These are phyloP conservation scores for Fusarium graminum DNA, from an alignment of 2,329 filamentous ascomycete genomes.

Conservation along the genomic window DNA sequence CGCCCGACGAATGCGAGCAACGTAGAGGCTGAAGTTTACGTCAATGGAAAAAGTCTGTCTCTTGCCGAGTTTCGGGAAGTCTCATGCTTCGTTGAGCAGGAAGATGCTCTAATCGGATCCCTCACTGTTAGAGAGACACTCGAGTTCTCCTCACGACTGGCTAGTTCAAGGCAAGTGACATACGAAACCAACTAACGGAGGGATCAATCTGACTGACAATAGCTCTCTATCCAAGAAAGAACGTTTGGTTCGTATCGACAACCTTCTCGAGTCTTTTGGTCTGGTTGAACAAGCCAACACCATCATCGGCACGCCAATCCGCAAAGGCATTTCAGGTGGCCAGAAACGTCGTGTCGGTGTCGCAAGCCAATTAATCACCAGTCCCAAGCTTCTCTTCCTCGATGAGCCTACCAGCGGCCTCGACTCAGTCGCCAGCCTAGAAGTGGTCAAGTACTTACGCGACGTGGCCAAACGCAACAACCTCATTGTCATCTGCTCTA, in stretches of 20 bases:
- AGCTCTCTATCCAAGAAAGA: constrained; percentile 63
- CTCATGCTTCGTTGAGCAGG: constrained; percentile 86
- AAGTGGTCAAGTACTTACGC: constrained; percentile 81
- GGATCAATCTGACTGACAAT: not conserved
- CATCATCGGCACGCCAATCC: constrained; percentile 83
- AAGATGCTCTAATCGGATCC: constrained; percentile 85
- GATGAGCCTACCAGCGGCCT: constrained; percentile 88
- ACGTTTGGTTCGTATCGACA: constrained; percentile 72
- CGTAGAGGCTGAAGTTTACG: constrained; percentile 60
- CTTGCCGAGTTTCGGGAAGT: constrained; percentile 71
- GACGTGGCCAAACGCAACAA: constrained; percentile 75
- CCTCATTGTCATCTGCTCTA: constrained; percentile 82
- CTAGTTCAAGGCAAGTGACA: constrained; percentile 62
- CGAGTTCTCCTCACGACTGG: constrained; percentile 80
- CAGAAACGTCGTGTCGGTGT: constrained; percentile 86
- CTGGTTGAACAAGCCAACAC: constrained; percentile 76
- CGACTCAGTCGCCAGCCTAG: constrained; percentile 80
- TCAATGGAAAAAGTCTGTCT: constrained; percentile 71
- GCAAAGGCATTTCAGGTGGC: constrained; percentile 86
- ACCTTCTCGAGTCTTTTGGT: constrained; percentile 79
- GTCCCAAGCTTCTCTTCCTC: constrained; percentile 83
- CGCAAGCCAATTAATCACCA: constrained; percentile 84
- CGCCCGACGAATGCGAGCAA: constrained; percentile 58
- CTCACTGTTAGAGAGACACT: constrained; percentile 85
- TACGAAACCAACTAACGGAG: not conserved